These are phyloP conservation scores for Osmanthus fragrans DNA, from an alignment of 257 asterid genomes.

Conservation along the genomic window DNA sequence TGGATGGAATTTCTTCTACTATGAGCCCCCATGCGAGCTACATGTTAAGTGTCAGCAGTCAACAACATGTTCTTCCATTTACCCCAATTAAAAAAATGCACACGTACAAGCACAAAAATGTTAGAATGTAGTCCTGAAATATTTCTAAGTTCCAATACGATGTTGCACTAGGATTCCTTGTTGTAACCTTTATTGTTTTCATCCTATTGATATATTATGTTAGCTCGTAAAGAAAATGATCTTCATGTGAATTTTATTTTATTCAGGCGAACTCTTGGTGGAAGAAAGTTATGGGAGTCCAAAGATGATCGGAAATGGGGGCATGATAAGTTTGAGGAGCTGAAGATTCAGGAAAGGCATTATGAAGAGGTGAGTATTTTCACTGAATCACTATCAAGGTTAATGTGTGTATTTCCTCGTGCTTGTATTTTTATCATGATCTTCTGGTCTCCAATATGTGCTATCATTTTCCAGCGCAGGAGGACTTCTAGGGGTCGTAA, in stretches of 20 bases:
- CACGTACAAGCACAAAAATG: neutral
- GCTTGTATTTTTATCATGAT: neutral
- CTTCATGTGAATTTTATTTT: constrained; percentile 14
- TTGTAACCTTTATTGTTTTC: neutral
- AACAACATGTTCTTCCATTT: neutral
- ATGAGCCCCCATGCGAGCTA: neutral
- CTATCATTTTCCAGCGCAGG: constrained; percentile 56
- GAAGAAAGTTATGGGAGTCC: constrained; percentile 89
- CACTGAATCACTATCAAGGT: constrained; percentile 19
- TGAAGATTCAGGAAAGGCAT: constrained; percentile 62
- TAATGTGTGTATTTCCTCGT: constrained; percentile 7
- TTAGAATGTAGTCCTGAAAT: neutral
- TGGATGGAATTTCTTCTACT: neutral
- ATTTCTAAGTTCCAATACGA: neutral
- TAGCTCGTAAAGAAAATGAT: neutral
- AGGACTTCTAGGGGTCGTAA: constrained; percentile 70
- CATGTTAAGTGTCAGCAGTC: neutral
- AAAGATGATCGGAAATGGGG: constrained; percentile 98
- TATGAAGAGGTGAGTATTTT: constrained; percentile 61
- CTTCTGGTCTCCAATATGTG: constrained; percentile 9
- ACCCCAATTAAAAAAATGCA: neutral
- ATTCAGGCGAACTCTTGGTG: constrained; percentile 81
- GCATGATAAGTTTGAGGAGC: constrained; percentile 96
- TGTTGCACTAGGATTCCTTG: neutral
- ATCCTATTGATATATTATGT: neutral